Conservation (phyloP, 495 filamentous ascomycete genomes). For the Xylaria bambusicola region DNA sequence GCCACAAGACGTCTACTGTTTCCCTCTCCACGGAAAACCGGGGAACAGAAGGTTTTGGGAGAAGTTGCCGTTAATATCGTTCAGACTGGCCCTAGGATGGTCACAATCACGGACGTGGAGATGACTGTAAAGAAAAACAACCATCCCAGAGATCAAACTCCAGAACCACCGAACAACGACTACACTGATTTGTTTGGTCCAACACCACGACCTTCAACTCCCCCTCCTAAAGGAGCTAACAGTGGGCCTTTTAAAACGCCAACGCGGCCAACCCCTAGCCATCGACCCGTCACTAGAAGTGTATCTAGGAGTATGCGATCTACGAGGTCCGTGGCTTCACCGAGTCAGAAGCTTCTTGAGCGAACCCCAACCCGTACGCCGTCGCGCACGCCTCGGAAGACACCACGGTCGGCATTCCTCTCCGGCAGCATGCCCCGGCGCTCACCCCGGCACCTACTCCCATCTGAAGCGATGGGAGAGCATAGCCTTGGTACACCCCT, state of each 20-base stretch:
- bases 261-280: constrained; percentile 57
- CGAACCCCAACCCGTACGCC: constrained; percentile 49
- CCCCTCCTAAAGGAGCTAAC: constrained; percentile 54
- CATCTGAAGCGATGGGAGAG: constrained; percentile 37
- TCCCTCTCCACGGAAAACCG: constrained; percentile 65
- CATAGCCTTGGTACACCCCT: constrained; percentile 55
- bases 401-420: constrained; percentile 29
- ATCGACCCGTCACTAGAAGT: constrained; percentile 58
- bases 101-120: constrained; percentile 30
- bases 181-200: constrained; percentile 62
- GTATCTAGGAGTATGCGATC: constrained; percentile 54
- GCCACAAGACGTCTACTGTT: constrained; percentile 79
- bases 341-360: constrained; percentile 36
- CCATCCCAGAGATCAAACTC: constrained; percentile 18
- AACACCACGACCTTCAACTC: constrained; percentile 60
- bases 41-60: constrained; percentile 59
- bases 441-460: constrained; percentile 36
- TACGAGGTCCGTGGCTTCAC: constrained; percentile 37
- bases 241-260: constrained; percentile 57
- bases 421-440: constrained; percentile 28
- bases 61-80: constrained; percentile 60
- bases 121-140: constrained; percentile 45
- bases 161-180: constrained; percentile 42
- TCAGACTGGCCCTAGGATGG: constrained; percentile 40
- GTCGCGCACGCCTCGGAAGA: constrained; percentile 35